A percentile compares a stretch with the other conserved stretches of the same genome.
These are phyloP conservation scores for Calonectria honghensis DNA, from an alignment of 2,329 filamentous ascomycete genomes.

Conservation along the genomic window DNA sequence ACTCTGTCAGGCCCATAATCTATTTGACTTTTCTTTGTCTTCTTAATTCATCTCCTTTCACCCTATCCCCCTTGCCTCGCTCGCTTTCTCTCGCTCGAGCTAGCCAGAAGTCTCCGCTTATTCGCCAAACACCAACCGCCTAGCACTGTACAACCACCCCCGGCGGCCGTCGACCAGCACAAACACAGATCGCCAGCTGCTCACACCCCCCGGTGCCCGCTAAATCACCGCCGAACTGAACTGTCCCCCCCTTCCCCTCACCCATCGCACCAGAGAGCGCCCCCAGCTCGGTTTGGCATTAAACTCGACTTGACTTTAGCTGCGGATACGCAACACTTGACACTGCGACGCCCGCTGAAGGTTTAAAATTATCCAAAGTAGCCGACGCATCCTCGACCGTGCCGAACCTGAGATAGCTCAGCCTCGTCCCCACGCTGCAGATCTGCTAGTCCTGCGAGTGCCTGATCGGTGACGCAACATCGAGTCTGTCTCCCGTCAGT, in stretches of 20 bases:
- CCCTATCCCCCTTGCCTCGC: conserved; percentile 12
- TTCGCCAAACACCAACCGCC: conserved; percentile 28
- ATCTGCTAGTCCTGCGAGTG: conserved; percentile 50
- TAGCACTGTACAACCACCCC: conserved; percentile 19
- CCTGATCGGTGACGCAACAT: conserved; percentile 53
- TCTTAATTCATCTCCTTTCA: conserved; percentile 1
- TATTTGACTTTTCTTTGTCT: conserved; percentile 19
- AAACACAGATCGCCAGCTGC: conserved; percentile 29
- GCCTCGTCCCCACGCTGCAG: conserved; percentile 53
- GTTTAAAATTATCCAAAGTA: conserved; percentile 47
- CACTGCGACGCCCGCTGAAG: conserved; percentile 33
- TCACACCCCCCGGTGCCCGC: conserved; percentile 31
- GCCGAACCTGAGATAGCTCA: conserved; percentile 51
- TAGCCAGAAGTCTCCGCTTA: conserved; percentile 30
- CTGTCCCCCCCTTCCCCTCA: conserved; percentile 23
- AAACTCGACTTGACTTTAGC: conserved; percentile 39
- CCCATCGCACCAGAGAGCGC: conserved; percentile 20
- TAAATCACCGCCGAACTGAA: conserved; percentile 30
- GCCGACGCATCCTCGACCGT: conserved; percentile 43
- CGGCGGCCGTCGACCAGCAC: conserved; percentile 15
- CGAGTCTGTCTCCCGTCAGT: conserved; percentile 47
- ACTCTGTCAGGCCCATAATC: conserved; percentile 4
- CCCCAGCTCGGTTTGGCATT: conserved; percentile 29
- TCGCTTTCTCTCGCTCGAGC: conserved; percentile 26
- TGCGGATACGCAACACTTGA: conserved; percentile 29